Conservation (phyloP, 306 rosid species). For the Quercus cerris region DNA sequence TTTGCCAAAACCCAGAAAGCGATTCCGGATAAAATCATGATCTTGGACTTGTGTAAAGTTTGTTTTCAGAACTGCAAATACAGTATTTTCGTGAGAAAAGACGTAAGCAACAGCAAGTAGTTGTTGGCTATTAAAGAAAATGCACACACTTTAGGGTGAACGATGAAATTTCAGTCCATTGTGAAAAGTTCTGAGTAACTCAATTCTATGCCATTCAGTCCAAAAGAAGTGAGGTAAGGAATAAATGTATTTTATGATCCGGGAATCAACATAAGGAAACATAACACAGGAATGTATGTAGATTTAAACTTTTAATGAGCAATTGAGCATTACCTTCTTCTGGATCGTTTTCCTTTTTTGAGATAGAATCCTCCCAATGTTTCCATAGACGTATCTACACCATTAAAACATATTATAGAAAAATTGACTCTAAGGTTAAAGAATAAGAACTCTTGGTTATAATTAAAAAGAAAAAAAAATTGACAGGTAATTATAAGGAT, state of each 20-base stretch:
- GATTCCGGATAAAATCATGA: conserved; percentile 24
- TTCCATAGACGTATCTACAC: conserved; percentile 36
- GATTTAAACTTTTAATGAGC: neutral
- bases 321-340: conserved; percentile 16
- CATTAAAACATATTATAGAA: neutral
- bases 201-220: too few species aligned
- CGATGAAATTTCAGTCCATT: too few species aligned
- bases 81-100: too few species aligned
- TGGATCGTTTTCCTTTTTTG: conserved; percentile 18
- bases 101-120: too few species aligned
- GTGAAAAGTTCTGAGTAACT: too few species aligned
- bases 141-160: too few species aligned
- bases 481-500: neutral
- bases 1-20: conserved; percentile 30
- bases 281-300: neutral
- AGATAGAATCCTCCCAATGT: conserved; percentile 33
- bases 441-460: neutral
- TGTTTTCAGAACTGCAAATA: too few species aligned
- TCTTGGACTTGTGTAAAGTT: conserved; percentile 25
- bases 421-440: neutral
- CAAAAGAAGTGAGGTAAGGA: too few species aligned
- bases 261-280: neutral
- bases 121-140: too few species aligned
- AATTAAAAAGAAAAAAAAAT: neutral
- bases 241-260: too few species aligned